Evolutionary conservation across 257 asterid genomes (phyloP).

Genomic region (Solanum bukasovii): DNA sequence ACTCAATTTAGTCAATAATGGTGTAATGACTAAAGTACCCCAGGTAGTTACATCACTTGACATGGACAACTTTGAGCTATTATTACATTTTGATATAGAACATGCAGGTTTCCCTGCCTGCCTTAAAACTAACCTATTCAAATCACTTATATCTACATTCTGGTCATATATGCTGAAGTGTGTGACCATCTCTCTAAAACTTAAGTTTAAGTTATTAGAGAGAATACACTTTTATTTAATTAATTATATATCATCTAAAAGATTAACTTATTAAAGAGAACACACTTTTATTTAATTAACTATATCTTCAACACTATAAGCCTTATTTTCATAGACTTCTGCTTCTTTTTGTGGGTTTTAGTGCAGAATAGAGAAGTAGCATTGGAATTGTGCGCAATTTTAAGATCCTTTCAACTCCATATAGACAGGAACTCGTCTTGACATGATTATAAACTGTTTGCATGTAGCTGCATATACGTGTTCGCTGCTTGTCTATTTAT

Average conservation of each 20-base stretch:
- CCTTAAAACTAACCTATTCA: neutral
- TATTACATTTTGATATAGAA: slow-evolving; percentile 24
- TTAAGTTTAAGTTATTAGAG: neutral
- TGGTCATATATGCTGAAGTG: neutral
- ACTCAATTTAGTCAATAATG: neutral
- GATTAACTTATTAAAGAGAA: neutral
- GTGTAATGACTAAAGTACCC: slow-evolving; percentile 25
- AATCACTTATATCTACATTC: slow-evolving; percentile 18
- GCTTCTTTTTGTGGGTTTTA: neutral
- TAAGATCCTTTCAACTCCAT: neutral
- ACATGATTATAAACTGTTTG: neutral
- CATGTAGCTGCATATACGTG: neutral
- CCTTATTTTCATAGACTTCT: neutral
- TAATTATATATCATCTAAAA: neutral
- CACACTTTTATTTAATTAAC: neutral
- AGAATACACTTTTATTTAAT: neutral
- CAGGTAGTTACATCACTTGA: slow-evolving; percentile 14
- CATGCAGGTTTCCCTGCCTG: slow-evolving; percentile 33
- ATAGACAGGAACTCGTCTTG: neutral
- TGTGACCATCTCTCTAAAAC: neutral
- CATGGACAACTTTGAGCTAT: slow-evolving; percentile 28
- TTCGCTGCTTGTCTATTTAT: neutral
- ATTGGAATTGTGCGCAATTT: neutral
- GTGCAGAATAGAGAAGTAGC: neutral
- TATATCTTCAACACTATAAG: neutral